Conservation (phyloP, 495 filamentous ascomycete genomes). For the Xylaria curta region DNA sequence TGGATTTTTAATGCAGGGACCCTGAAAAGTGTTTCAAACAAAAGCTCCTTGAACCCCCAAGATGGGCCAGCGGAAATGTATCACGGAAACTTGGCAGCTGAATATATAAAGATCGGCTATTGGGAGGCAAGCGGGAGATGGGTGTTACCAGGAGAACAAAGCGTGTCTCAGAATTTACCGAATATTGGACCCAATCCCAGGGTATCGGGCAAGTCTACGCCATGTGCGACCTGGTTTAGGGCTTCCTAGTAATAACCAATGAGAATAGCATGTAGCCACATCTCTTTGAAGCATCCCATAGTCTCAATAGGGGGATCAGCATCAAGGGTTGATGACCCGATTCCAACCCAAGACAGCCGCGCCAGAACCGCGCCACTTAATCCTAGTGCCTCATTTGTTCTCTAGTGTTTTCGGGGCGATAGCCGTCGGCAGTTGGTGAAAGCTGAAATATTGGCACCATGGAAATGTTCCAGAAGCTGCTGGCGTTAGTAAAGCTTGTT, state of each 20-base stretch:
- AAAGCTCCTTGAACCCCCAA: neutral
- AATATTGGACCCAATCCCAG: neutral
- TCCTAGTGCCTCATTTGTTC: neutral
- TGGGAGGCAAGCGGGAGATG: neutral
- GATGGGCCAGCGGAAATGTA: neutral
- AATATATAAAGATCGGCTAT: neutral
- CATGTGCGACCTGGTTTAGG: neutral
- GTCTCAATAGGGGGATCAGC: neutral
- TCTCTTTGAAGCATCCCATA: neutral
- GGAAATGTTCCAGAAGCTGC: constrained; percentile 16
- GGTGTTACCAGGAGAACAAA: constrained; percentile 1
- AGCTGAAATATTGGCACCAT: neutral
- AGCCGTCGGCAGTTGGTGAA: neutral
- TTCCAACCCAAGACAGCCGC: constrained; percentile 8
- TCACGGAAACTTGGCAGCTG: neutral
- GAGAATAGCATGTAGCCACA: neutral
- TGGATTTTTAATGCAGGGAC: neutral
- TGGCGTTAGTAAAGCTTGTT: neutral
- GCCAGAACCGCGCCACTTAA: constrained; percentile 3
- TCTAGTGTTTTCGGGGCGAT: neutral
- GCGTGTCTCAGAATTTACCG: constrained; percentile 1
- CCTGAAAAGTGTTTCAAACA: neutral
- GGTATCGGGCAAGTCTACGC: neutral
- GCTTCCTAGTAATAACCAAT: neutral
- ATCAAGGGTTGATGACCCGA: neutral